A percentile compares a stretch with the other conserved stretches of the same genome.
phyloP scores from a whole-genome alignment of 1,284 basidiomycete genomes.

The Microbotryum saponariae region DNA sequence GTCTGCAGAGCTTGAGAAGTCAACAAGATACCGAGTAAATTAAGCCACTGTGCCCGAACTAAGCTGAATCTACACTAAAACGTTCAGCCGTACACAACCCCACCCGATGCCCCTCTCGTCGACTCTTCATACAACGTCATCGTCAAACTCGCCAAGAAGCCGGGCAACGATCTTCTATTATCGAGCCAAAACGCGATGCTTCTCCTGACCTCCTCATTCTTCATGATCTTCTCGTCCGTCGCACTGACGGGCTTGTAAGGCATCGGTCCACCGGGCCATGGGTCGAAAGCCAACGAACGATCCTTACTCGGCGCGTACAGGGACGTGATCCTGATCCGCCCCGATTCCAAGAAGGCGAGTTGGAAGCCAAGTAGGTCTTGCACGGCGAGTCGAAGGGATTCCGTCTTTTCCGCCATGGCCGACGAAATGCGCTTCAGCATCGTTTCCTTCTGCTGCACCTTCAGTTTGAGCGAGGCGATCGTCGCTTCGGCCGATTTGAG shows the following conservation, averaged over 20 bases:
- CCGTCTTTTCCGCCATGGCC: constrained; percentile 60
- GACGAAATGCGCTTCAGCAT: constrained; percentile 45
- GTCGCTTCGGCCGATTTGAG: constrained; percentile 48
- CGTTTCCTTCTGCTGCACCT: constrained; percentile 54
- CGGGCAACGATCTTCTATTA: constrained; percentile 24
- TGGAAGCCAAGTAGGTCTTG: constrained; percentile 74
- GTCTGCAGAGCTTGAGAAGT: neutral
- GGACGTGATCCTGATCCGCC: constrained; percentile 72
- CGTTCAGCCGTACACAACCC: constrained; percentile 10
- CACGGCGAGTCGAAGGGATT: constrained; percentile 72
- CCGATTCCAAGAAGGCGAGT: constrained; percentile 72
- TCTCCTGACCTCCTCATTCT: constrained; percentile 25
- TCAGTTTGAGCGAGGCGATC: constrained; percentile 54
- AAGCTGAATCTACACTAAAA: too few relatives aligned
- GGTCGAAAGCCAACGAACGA: constrained; percentile 34
- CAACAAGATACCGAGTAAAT: neutral
- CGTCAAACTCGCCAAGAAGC: constrained; percentile 35
- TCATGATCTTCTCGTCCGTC: constrained; percentile 28
- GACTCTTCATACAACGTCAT: constrained; percentile 34
- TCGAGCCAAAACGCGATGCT: constrained; percentile 35
- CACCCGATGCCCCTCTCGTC: constrained; percentile 15
- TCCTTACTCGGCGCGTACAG: constrained; percentile 52
- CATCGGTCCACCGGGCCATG: constrained; percentile 28
- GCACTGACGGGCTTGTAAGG: constrained; percentile 32
- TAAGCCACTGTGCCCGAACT: too few relatives aligned